A percentile compares a stretch with the other conserved stretches of the same genome.
These are phyloP conservation scores for Chamaecyparis obtusa DNA, from an alignment of 75 land plant genomes.

Conservation along the genomic window DNA sequence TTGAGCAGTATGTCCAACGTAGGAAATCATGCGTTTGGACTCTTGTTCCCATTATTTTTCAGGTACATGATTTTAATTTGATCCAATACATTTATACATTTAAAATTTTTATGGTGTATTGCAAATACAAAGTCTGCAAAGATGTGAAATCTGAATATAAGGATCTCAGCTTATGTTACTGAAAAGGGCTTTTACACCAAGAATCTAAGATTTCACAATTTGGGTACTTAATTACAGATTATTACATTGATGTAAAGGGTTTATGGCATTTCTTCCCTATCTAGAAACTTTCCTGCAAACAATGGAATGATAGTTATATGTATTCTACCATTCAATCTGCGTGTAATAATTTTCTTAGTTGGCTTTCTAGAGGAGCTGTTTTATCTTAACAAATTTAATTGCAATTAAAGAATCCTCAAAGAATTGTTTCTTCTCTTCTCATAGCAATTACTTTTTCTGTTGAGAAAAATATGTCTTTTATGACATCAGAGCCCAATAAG, in stretches of 20 bases:
- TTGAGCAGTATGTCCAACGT: constrained; percentile 76
- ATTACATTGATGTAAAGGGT: background rate
- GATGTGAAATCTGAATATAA: background rate
- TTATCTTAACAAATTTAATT: background rate
- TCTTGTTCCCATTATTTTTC: constrained; percentile 84
- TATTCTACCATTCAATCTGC: background rate
- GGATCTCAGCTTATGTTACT: background rate
- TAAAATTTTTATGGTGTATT: background rate
- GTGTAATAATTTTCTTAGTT: background rate
- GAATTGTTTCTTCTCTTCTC: background rate
- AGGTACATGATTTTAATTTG: constrained; percentile 39
- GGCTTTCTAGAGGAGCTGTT: background rate
- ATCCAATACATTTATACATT: background rate
- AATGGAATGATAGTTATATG: background rate
- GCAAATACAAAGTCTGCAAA: background rate
- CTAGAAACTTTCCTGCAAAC: background rate
- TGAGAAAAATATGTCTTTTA: background rate
- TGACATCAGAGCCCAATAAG: background rate
- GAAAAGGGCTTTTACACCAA: background rate
- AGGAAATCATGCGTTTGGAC: constrained; percentile 74
- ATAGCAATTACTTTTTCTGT: background rate
- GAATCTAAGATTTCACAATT: background rate
- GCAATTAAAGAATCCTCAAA: background rate
- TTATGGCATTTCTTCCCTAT: background rate
- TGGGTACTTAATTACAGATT: background rate